phyloP scores from a whole-genome alignment of 768 basidiomycete species.

The Exsudoporus frostii region DNA sequence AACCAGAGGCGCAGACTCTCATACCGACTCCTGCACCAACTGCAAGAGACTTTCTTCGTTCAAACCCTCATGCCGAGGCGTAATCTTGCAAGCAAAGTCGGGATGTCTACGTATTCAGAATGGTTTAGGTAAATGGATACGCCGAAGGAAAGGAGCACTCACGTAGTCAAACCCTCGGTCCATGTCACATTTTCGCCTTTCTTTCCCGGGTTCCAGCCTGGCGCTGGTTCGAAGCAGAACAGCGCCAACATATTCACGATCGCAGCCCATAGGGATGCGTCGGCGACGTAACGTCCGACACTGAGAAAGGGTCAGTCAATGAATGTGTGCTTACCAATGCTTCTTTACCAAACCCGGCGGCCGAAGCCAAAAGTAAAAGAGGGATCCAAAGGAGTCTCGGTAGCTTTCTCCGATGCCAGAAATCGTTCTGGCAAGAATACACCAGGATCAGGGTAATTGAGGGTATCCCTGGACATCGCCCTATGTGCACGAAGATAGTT shows the following conservation, averaged over 20 bases:
- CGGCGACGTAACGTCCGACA: constrained; percentile 38
- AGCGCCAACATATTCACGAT: constrained; percentile 8
- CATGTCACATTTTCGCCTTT: constrained; percentile 7
- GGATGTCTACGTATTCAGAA: neutral
- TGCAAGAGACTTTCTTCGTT: neutral
- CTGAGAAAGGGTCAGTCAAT: constrained; percentile 16
- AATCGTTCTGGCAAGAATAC: constrained; percentile 35
- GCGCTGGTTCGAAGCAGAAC: constrained; percentile 2
- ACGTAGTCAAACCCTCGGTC: constrained; percentile 11
- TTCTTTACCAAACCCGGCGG: constrained; percentile 31
- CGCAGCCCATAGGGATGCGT: constrained; percentile 30
- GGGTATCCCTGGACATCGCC: constrained; percentile 33
- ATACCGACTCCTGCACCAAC: neutral
- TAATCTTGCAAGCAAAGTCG: neutral
- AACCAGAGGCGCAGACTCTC: neutral
- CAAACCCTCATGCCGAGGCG: neutral
- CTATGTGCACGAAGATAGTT: constrained; percentile 10
- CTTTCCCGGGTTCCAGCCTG: neutral
- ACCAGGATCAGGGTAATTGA: constrained; percentile 32
- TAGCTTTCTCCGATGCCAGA: neutral
- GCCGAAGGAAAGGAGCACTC: neutral
- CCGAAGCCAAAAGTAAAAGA: constrained; percentile 33
- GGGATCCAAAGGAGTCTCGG: neutral
- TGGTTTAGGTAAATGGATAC: too few relatives aligned
- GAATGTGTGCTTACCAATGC: neutral